Base-by-base conservation (phyloP, 2,329 filamentous ascomycete species). In the Paracoccidioides lutzii region DNA sequence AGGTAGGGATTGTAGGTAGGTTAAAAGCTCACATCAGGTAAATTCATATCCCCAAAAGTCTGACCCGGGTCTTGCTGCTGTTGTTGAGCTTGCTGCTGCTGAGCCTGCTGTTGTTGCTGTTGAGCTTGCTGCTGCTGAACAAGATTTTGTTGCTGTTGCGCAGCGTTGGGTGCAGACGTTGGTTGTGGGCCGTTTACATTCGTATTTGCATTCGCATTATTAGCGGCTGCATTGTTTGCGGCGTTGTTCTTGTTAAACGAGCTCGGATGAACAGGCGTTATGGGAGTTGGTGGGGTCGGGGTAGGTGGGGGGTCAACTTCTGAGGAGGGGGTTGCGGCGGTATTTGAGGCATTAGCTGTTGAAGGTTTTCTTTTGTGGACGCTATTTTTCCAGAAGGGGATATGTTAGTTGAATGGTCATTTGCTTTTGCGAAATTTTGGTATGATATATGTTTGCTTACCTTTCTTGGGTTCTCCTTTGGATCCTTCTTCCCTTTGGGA, bases 401-500 rank as follows among this genome's bases (percentile, higher is more conserved):
- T 32, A 8, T 12, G 57, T 64, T 58, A 65, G 59, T 56, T 61
- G 56, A 53, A 52, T 10, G 38, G 28, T 10, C 10, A 49, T n/a
- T 33, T 49, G 45, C 10, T 5, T 33, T 14, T 22, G 48, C n/a
- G 33, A 14, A 40, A n/a, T n/a, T 38, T 40, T 10, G 15, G 8
- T 15, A 38, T 50, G 5, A 46, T 8, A 30, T 14, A 15, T 40
- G 37, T 15, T 42, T 62, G 63, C 51, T 54, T 74, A 79, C 77
- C 73, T 80, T 80, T 60, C 73, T 73, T 35, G 53, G 42, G 43
- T 73, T 75, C 58, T 79, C 77, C 61, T 79, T 79, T 5, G 70
- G 69, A 38, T 75, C 74, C 66, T 82, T 81, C 72, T 83, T 83
- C n/a, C 63, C 62, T 65, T 81, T 83, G 7, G 77, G 79, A 52